A percentile compares a stretch with the other conserved stretches of the same genome.
Conservation (phyloP, 164 flowering plant species). For the Berberis thunbergii region DNA sequence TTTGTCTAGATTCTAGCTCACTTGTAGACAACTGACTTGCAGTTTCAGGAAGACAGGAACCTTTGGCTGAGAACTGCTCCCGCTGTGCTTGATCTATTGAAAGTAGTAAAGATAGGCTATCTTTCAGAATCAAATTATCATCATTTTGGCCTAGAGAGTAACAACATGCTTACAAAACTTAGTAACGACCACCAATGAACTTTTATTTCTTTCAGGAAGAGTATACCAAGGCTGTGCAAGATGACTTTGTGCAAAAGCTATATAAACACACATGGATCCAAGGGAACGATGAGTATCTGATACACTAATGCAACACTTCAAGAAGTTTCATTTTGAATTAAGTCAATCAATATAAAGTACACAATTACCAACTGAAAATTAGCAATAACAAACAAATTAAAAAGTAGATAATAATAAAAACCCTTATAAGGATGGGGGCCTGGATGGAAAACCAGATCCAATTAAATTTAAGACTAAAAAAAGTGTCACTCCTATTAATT, state of each 20-base stretch:
- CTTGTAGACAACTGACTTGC: conserved; percentile 4
- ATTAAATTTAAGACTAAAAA: no score
- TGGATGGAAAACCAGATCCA: no score
- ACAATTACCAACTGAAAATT: no score
- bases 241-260: background rate
- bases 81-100: conserved; percentile 7
- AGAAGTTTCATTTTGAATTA: no score
- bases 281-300: background rate
- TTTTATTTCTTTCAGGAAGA: background rate
- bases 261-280: background rate
- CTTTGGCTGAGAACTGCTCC: conserved; percentile 9
- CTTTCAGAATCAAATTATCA: conserved; percentile 10
- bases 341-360: no score
- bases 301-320: no score
- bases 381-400: no score
- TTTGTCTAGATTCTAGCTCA: conserved; percentile 14
- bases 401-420: no score
- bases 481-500: no score
- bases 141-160: conserved; percentile 15
- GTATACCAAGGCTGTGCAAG: background rate
- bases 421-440: no score
- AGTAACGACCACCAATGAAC: background rate
- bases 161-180: background rate
- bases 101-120: conserved; percentile 8
- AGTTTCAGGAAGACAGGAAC: background rate